Conservation (phyloP, 805 yeast genomes). For the Kazachstania kunashirensis region DNA sequence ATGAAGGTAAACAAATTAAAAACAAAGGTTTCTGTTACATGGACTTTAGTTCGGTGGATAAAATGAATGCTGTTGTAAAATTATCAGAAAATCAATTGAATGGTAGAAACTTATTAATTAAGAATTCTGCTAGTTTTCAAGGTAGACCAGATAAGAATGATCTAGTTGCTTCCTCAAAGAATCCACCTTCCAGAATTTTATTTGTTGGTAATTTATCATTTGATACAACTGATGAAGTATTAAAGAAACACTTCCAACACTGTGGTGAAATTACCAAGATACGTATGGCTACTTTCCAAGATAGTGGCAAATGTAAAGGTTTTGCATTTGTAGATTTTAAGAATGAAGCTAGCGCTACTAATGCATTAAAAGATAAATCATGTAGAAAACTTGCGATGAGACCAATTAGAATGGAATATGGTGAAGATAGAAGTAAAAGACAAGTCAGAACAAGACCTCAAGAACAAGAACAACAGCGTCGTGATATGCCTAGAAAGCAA, state of each 20-base stretch:
- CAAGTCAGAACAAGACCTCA: conserved; percentile 35
- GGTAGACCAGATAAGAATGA: conserved; percentile 70
- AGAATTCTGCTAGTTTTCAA: conserved; percentile 68
- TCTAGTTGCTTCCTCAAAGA: conserved; percentile 44
- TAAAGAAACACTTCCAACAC: conserved; percentile 76
- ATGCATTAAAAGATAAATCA: conserved; percentile 64
- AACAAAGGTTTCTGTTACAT: conserved; percentile 81
- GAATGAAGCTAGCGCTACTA: conserved; percentile 71
- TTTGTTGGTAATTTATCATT: conserved; percentile 91
- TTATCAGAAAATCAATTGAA: conserved; percentile 66
- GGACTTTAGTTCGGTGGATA: conserved; percentile 56
- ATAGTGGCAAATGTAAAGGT: conserved; percentile 92
- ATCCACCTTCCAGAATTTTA: conserved; percentile 80
- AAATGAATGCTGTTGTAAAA: conserved; percentile 51
- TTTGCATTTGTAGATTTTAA: conserved; percentile 86
- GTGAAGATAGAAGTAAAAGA: conserved; percentile 87
- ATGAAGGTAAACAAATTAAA: conserved; percentile 48
- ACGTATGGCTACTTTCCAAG: conserved; percentile 98
- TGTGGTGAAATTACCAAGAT: conserved; percentile 80
- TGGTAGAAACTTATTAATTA: conserved; percentile 80
- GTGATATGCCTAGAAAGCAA: conserved; percentile 18
- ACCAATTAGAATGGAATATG: conserved; percentile 77
- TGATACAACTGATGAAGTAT: conserved; percentile 73
- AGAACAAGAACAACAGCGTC: conserved; percentile 18
- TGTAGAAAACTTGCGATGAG: conserved; percentile 62